phyloP scores from a whole-genome alignment of 345 rosid species.

The Linum lewisii region DNA sequence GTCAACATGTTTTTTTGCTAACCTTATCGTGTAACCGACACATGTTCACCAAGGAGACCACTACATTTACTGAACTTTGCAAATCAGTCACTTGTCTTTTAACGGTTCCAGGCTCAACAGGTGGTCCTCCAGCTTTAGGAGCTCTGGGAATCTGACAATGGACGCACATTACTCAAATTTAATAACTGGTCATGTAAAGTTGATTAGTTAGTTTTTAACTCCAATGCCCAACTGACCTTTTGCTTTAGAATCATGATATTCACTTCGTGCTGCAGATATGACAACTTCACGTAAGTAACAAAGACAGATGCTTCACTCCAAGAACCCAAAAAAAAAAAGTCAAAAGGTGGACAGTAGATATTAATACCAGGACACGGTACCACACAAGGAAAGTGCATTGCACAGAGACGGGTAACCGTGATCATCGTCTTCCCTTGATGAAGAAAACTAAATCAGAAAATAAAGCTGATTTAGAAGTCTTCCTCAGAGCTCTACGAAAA shows the following conservation, averaged over 20 bases:
- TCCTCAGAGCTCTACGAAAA: background rate
- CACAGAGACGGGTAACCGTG: constrained; percentile 49
- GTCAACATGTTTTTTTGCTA: constrained; percentile 12
- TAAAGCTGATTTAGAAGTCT: background rate
- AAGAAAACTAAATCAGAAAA: constrained; percentile 35
- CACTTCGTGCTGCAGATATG: constrained; percentile 59
- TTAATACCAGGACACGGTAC: constrained; percentile 64
- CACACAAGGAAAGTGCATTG: constrained; percentile 60
- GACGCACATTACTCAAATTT: constrained; percentile 4
- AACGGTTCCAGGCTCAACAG: constrained; percentile 31
- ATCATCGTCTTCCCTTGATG: constrained; percentile 31
- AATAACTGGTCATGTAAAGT: background rate
- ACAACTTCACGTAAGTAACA: constrained; percentile 12
- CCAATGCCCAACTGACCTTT: constrained; percentile 35
- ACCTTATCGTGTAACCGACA: constrained; percentile 69
- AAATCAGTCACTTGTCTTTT: constrained; percentile 35
- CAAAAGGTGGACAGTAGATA: background rate
- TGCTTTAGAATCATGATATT: constrained; percentile 49
- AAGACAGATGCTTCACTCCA: background rate
- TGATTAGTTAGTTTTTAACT: background rate
- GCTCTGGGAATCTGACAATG: constrained; percentile 47
- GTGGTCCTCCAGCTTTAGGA: constrained; percentile 29
- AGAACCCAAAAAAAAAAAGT: no score
- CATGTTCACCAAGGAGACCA: constrained; percentile 63
- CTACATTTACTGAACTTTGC: constrained; percentile 50